These are phyloP conservation scores for Pneumocystis carinii DNA, from an alignment of 1,139 yeast species.

Conservation along the genomic window DNA sequence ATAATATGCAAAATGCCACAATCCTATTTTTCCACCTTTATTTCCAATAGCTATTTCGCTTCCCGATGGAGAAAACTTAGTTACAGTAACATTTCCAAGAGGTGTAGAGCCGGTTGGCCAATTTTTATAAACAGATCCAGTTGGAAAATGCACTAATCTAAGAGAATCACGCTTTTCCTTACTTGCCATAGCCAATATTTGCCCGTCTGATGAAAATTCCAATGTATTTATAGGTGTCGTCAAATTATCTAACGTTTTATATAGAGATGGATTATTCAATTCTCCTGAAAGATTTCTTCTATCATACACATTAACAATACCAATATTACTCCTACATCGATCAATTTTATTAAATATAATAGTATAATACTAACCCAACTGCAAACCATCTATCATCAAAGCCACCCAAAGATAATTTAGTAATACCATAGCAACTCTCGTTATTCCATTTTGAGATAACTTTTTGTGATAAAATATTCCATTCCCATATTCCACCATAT, in stretches of 20 bases:
- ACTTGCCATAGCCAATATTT: slow-evolving; percentile 70
- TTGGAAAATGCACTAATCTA: slow-evolving; percentile 73
- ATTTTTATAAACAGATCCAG: slow-evolving; percentile 72
- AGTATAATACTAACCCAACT: slow-evolving; percentile 34
- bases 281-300: slow-evolving; percentile 24
- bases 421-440: slow-evolving; percentile 71
- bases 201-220: slow-evolving; percentile 76
- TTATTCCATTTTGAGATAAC: slow-evolving; percentile 67
- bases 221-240: slow-evolving; percentile 56
- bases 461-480: slow-evolving; percentile 37
- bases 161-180: slow-evolving; percentile 77
- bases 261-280: slow-evolving; percentile 27
- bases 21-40: slow-evolving; percentile 75
- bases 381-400: slow-evolving; percentile 69
- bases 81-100: slow-evolving; percentile 78
- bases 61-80: slow-evolving; percentile 62
- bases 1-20: slow-evolving; percentile 70
- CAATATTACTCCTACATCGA: slow-evolving; percentile 40
- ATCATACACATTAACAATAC: slow-evolving; percentile 81
- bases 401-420: slow-evolving; percentile 71
- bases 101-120: slow-evolving; percentile 99
- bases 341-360: not conserved
- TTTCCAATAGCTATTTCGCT: slow-evolving; percentile 83
- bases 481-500: slow-evolving; percentile 89
- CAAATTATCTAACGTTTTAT: slow-evolving; percentile 44